Base-by-base conservation (phyloP, 2,329 filamentous ascomycete genomes). In the Paecilomyces dactylethromorphus region DNA sequence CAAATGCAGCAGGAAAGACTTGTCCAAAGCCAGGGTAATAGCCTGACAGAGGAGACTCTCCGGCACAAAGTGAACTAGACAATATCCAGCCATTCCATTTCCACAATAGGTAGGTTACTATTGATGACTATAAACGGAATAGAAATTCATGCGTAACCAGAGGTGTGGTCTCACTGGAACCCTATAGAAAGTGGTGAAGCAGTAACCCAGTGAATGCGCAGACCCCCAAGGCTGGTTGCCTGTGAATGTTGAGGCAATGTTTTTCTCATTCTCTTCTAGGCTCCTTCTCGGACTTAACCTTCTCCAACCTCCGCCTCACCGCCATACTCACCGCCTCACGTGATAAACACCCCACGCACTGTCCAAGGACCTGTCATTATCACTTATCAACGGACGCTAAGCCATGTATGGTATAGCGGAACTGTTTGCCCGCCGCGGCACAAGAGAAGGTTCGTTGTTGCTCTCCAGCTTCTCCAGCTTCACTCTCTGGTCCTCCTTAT, bases 371-470 rank as follows among this genome's bases (percentile, higher is more conserved):
- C 15, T 45, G 18, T 45, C 39, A 7, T 10, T 6, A 45, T 39
- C 35, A 15, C 15, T 29, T 45, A 45, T 45, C 39, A 45, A 5
- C 3, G n/a, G 39, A 45, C 39, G 5, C 39, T 45, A 45, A 45
- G 13, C 39, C 39, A 45, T 21, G 39, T 45, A 1, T 45, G 39
- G 39, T 18, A 45, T 18, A n/a, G 5, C n/a, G 15, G 39, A 45
- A 18, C 18, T 45, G 7, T 45, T 45, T 45, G 39, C 39, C 39
- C 39, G 39, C 39, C 39, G 53, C 22, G 53, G 56, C 51, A 54
- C 45, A 55, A 32, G 45, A 56, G 53, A 11, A 51, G 56, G 45
- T 35, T 33, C 21, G 26, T 55, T 56, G 59, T 54, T 54, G 45
- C 52, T 35, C 31, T 53, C 55, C 60, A 58, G 31, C 29, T 18